Percentiles rank a stretch among this genome's conserved stretches.
Evolutionary conservation across 306 rosid species (phyloP).

Genomic region (Senna tora): DNA sequence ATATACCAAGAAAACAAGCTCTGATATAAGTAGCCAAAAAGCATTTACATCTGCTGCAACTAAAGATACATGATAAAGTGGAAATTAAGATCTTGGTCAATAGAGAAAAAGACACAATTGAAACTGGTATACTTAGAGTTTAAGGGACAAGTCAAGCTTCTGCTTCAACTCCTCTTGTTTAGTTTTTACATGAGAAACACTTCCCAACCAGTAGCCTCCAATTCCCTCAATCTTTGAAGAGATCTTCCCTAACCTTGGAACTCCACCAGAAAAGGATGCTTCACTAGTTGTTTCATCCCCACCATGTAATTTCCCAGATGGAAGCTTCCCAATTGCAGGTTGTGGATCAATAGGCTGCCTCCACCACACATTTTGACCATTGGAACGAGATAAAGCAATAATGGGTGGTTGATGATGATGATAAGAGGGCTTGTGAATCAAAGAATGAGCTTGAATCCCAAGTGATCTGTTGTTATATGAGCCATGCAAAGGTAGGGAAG

Average conservation of each 20-base stretch:
- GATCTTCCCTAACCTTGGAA: conserved; percentile 57
- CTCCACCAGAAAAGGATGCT: conserved; percentile 42
- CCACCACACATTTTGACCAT: conserved; percentile 51
- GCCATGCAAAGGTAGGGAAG: conserved; percentile 93
- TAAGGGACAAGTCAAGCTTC: conserved; percentile 95
- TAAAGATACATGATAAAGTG: conserved; percentile 36
- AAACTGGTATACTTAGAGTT: conserved; percentile 59
- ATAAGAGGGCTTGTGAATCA: conserved; percentile 72
- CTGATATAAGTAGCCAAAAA: conserved; percentile 39
- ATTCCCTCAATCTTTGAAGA: conserved; percentile 39
- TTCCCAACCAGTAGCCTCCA: conserved; percentile 43
- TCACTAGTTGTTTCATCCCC: conserved; percentile 44
- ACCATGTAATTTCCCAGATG: conserved; percentile 39
- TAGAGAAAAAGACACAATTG: conserved; percentile 29
- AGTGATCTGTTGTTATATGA: conserved; percentile 70
- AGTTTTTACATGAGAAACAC: conserved; percentile 43
- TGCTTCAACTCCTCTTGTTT: conserved; percentile 66
- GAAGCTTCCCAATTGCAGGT: conserved; percentile 42
- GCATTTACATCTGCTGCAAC: conserved; percentile 53
- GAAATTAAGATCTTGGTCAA: conserved; percentile 28
- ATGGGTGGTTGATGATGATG: conserved; percentile 43
- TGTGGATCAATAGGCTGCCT: conserved; percentile 48
- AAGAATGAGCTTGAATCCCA: conserved; percentile 83
- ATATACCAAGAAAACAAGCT: conserved; percentile 36
- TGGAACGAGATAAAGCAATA: conserved; percentile 41